Conservation (phyloP, 2,329 filamentous ascomycete species). For the Tolypocladium tundrense region DNA sequence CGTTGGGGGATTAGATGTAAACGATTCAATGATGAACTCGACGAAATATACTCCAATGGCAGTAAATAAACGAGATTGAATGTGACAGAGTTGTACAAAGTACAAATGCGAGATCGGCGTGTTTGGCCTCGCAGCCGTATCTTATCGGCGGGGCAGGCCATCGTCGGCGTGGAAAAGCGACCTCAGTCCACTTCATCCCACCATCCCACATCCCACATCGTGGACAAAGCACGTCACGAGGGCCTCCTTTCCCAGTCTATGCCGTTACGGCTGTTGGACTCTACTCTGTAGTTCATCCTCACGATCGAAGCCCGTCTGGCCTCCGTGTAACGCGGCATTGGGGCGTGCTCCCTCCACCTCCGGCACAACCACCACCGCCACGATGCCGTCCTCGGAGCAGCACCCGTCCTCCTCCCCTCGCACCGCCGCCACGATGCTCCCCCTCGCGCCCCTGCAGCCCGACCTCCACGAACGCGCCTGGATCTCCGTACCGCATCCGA, state of each 20-base stretch:
- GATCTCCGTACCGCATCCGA: conserved; percentile 77
- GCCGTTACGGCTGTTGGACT: neutral
- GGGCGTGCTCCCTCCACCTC: neutral
- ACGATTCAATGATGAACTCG: neutral
- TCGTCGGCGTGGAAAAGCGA: neutral
- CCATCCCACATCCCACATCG: neutral
- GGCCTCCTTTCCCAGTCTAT: too few relatives aligned
- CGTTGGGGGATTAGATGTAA: neutral
- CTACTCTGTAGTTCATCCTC: too few relatives aligned
- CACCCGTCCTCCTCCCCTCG: neutral
- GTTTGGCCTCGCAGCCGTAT: neutral
- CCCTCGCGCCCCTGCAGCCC: conserved; percentile 41
- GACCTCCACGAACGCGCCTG: conserved; percentile 66
- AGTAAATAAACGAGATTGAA: neutral
- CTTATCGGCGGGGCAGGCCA: neutral
- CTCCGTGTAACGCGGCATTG: neutral
- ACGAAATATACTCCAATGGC: neutral
- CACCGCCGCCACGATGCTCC: conserved; percentile 21
- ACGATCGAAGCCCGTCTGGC: neutral
- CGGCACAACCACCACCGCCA: neutral
- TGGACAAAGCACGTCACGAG: neutral
- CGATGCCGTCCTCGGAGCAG: neutral
- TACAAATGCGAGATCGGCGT: neutral
- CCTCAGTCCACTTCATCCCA: neutral
- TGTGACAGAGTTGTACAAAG: neutral